Evolutionary conservation across 345 rosid genomes (phyloP).

Genomic region (Crucihimalaya himalaica): DNA sequence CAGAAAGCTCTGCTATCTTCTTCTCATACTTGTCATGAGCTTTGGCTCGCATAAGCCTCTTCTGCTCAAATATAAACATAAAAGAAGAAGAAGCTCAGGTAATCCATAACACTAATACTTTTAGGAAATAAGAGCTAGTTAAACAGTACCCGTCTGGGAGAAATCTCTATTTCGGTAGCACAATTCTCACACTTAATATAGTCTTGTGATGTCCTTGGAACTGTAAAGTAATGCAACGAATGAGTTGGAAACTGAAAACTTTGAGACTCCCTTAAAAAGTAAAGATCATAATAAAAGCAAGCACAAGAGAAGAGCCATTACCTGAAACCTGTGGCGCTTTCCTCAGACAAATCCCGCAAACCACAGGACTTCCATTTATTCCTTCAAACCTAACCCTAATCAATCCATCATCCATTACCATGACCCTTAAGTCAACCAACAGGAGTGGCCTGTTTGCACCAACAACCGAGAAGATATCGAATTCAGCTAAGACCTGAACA

Average conservation of each 20-base stretch:
- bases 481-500: slow-evolving; percentile 77
- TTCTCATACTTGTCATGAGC: slow-evolving; percentile 79
- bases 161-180: slow-evolving; percentile 68
- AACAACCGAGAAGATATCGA: slow-evolving; percentile 80
- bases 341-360: slow-evolving; percentile 82
- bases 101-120: not conserved
- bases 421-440: slow-evolving; percentile 66
- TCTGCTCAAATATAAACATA: slow-evolving; percentile 51
- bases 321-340: slow-evolving; percentile 63
- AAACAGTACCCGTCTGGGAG: slow-evolving; percentile 63
- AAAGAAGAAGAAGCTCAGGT: slow-evolving; percentile 16
- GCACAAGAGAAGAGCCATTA: slow-evolving; percentile 34
- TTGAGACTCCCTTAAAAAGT: not conserved
- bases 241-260: slow-evolving; percentile 5
- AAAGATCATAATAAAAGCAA: not conserved
- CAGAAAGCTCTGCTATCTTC: slow-evolving; percentile 74
- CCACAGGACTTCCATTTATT: slow-evolving; percentile 70
- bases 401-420: slow-evolving; percentile 66
- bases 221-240: slow-evolving; percentile 44
- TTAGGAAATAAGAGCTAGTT: slow-evolving; percentile 10
- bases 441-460: slow-evolving; percentile 84
- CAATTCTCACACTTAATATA: slow-evolving; percentile 74
- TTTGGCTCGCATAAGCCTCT: slow-evolving; percentile 70
- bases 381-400: slow-evolving; percentile 71
- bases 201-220: slow-evolving; percentile 51